phyloP scores from a whole-genome alignment of 1,139 yeast species.

The Yamadazyma atmosphaerica region DNA sequence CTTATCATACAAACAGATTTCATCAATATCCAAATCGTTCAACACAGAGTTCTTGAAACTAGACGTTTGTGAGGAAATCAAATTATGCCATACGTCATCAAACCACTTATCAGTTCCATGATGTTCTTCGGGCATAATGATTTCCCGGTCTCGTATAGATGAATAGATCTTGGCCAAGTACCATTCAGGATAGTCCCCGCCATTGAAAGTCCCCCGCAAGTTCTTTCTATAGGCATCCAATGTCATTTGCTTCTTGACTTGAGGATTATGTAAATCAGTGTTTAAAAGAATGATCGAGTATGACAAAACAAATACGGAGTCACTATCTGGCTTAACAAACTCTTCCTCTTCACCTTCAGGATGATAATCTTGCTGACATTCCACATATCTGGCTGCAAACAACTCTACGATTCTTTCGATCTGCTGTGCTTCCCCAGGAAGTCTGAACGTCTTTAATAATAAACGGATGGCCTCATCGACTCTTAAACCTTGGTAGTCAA shows the following conservation, averaged over 20 bases:
- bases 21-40: slow-evolving; percentile 22
- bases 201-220: slow-evolving; percentile 75
- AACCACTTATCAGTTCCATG: slow-evolving; percentile 86
- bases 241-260: slow-evolving; percentile 84
- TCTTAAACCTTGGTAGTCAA: slow-evolving; percentile 75
- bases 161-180: slow-evolving; percentile 77
- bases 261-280: slow-evolving; percentile 78
- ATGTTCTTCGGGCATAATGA: slow-evolving; percentile 97
- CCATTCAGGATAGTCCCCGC: slow-evolving; percentile 82
- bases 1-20: slow-evolving; percentile 57
- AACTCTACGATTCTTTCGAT: slow-evolving; percentile 88
- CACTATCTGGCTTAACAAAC: slow-evolving; percentile 66
- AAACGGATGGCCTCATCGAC: slow-evolving; percentile 93
- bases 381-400: slow-evolving; percentile 79
- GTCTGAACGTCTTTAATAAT: slow-evolving; percentile 76
- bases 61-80: slow-evolving; percentile 54
- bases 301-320: slow-evolving; percentile 69
- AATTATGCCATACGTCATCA: slow-evolving; percentile 90
- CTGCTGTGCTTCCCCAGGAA: slow-evolving; percentile 97
- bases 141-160: slow-evolving; percentile 82
- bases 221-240: slow-evolving; percentile 78
- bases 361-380: slow-evolving; percentile 39
- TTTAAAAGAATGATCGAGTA: slow-evolving; percentile 77
- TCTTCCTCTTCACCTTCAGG: slow-evolving; percentile 25
- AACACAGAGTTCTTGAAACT: slow-evolving; percentile 2